Conservation (phyloP, 768 basidiomycete genomes). For the Russula vinacea region DNA sequence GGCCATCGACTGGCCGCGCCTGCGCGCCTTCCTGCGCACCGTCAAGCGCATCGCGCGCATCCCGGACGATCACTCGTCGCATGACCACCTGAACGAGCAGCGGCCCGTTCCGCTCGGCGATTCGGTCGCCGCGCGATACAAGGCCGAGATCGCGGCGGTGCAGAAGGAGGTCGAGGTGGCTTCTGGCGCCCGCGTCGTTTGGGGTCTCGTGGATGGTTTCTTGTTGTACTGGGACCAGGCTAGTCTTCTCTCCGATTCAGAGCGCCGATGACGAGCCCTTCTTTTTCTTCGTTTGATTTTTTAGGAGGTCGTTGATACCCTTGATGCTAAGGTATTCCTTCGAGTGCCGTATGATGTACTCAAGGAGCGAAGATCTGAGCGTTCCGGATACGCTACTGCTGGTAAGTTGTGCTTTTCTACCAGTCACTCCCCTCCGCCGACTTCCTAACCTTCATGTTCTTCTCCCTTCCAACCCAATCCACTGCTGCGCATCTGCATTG, state of each 20-base stretch:
- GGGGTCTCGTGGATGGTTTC: slow-evolving; percentile 92
- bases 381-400: slow-evolving; percentile 86
- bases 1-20: slow-evolving; percentile 81
- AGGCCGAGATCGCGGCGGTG: slow-evolving; percentile 48
- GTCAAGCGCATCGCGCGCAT: slow-evolving; percentile 67
- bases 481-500: slow-evolving; percentile 30
- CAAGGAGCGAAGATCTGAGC: slow-evolving; percentile 66
- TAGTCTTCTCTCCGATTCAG: neutral
- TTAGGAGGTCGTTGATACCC: slow-evolving; percentile 64
- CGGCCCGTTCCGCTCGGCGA: slow-evolving; percentile 60
- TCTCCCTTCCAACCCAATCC: slow-evolving; percentile 9
- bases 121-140: slow-evolving; percentile 48
- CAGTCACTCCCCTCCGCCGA: neutral
- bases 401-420: slow-evolving; percentile 50
- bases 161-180: slow-evolving; percentile 43
- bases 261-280: neutral
- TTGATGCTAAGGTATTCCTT: slow-evolving; percentile 82
- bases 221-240: slow-evolving; percentile 84
- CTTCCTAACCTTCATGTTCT: neutral
- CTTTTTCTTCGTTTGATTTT: slow-evolving; percentile 5
- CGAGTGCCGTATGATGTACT: slow-evolving; percentile 76
- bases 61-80: slow-evolving; percentile 69
- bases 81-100: slow-evolving; percentile 90
- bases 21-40: slow-evolving; percentile 58
- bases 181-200: slow-evolving; percentile 52